Evolutionary conservation across 164 flowering plant genomes (phyloP), one percentile per base, ranked within the genome.

Genomic region (Magnolia changhungtana): DNA sequence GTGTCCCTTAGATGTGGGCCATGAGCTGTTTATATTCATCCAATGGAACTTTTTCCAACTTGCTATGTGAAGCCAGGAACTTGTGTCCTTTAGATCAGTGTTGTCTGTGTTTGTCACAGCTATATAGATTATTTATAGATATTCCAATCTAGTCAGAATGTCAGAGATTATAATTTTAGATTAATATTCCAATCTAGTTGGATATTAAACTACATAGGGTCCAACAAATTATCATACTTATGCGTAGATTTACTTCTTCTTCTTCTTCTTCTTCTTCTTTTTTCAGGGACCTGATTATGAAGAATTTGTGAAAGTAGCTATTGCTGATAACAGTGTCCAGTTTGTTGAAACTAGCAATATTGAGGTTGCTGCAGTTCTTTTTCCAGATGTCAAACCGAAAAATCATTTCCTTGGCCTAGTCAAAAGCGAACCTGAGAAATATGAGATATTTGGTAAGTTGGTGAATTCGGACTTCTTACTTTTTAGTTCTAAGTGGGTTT

Each of bases 341-440:
- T 96, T 96, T 88, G 89, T 86, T 72, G 98, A 87, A 85, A 83
- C 87, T 52, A 85, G 79, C 71, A 81, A 81, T 77, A 24, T 64
- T 52, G 90, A 87, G 70, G 86, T 86, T 76, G 94, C 98, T 59
- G 85, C 86, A 76, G 80, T 82, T 81, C 87, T 96, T 51, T 93
- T 80, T 83, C 98, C 97, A n/a, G 85, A 82, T 74, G 63, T 81
- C 21, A 83, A 80, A 70, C 64, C 81, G 50, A 55, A 78, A 24
- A 78, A 79, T 24, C 80, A 8, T 72, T 90, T 91, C 82, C 76
- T 91, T 80, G 99, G 96, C 78, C 84, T 96, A 52, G 93, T 91
- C 67, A 96, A 96, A 84, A 86, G 87, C 77, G 97, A 94, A 81
- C 92, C 93, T 16, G 99, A 96, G 82, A 88, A 83, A 80, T 90